Conservation (phyloP, 2,329 filamentous ascomycete species). For the Stachybotrys chartarum region DNA sequence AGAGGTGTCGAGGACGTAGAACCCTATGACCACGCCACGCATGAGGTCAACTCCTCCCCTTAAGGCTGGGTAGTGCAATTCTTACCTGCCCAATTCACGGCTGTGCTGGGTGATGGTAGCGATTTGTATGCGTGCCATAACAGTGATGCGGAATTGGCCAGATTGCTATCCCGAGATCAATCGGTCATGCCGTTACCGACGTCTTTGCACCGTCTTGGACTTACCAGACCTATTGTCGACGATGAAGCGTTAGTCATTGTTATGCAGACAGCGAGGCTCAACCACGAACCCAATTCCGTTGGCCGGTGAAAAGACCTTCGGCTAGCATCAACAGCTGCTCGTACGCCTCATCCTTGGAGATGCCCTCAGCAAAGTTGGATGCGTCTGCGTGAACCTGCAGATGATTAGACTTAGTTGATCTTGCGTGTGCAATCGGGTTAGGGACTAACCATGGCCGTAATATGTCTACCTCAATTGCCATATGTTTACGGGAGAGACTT, state of each 20-base stretch:
- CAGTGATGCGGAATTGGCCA: slow-evolving; percentile 67
- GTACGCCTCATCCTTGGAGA: slow-evolving; percentile 68
- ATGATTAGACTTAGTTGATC: not conserved
- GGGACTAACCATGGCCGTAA: not conserved
- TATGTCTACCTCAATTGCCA: too few species aligned
- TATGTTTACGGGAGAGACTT: too few species aligned
- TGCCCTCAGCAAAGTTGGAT: slow-evolving; percentile 60
- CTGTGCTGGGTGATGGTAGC: slow-evolving; percentile 54
- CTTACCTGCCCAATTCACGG: slow-evolving; percentile 71
- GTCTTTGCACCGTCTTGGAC: not conserved
- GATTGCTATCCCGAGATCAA: slow-evolving; percentile 49
- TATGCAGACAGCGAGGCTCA: not conserved
- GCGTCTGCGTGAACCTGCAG: slow-evolving; percentile 69
- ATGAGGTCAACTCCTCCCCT: not conserved
- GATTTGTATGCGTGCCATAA: slow-evolving; percentile 77
- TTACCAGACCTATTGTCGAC: slow-evolving; percentile 16
- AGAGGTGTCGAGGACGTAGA: slow-evolving; percentile 60
- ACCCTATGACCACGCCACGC: slow-evolving; percentile 40
- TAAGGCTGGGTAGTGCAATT: not conserved
- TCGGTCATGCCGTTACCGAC: not conserved
- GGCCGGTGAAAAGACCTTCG: slow-evolving; percentile 60
- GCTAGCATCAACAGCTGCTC: slow-evolving; percentile 66
- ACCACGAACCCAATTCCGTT: slow-evolving; percentile 68
- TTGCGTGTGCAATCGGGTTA: not conserved
- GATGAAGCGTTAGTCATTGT: slow-evolving; percentile 7